phyloP scores from a whole-genome alignment of 2,329 filamentous ascomycete species.

The Orbilia javanica region DNA sequence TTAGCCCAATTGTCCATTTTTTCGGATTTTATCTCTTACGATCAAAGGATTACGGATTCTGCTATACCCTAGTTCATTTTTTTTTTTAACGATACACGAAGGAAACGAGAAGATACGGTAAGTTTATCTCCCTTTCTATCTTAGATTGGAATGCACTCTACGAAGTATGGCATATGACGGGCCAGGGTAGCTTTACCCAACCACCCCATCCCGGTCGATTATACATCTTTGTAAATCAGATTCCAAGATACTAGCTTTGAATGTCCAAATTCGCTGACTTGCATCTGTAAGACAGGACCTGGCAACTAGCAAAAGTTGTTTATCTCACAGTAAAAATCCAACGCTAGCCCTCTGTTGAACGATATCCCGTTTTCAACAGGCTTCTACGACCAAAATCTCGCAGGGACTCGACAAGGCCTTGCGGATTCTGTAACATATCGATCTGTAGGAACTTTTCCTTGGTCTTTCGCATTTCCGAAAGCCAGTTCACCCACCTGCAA shows the following conservation, averaged over 20 bases:
- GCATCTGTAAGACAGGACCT: slow-evolving; percentile 18
- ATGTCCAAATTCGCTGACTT: slow-evolving; percentile 37
- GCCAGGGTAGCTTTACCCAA: slow-evolving; percentile 47
- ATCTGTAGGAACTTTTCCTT: slow-evolving; percentile 18
- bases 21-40: slow-evolving; percentile 37
- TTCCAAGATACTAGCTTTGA: slow-evolving; percentile 13
- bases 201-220: slow-evolving; percentile 32
- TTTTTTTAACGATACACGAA: slow-evolving; percentile 58
- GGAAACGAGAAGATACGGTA: slow-evolving; percentile 56
- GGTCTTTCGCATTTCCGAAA: slow-evolving; percentile 50
- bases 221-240: slow-evolving; percentile 10
- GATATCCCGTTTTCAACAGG: slow-evolving; percentile 43
- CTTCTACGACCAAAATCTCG: slow-evolving; percentile 43
- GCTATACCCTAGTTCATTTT: slow-evolving; percentile 56
- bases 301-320: slow-evolving; percentile 40
- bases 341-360: slow-evolving; percentile 49
- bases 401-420: slow-evolving; percentile 44
- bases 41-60: slow-evolving; percentile 58
- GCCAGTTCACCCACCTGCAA: slow-evolving; percentile 51
- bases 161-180: slow-evolving; percentile 32
- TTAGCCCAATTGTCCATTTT: slow-evolving; percentile 47
- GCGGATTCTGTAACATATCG: slow-evolving; percentile 59
- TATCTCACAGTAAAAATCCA: slow-evolving; percentile 29
- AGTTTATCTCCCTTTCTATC: slow-evolving; percentile 49
- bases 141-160: slow-evolving; percentile 51